Evolutionary conservation across 371 early-diverging fungal genomes (phyloP).

Genomic region (Saksenaea vasiformis): DNA sequence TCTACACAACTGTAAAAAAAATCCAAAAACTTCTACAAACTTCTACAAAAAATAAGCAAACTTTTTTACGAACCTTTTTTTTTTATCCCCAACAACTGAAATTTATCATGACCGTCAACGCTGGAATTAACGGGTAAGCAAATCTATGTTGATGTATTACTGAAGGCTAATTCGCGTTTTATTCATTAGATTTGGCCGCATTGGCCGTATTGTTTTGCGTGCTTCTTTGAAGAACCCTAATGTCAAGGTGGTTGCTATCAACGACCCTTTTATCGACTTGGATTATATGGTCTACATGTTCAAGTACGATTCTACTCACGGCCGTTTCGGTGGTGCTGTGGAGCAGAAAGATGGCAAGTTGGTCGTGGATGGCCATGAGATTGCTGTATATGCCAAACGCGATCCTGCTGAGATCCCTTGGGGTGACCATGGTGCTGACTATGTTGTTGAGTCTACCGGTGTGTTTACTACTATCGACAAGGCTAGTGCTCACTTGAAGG

Average conservation of each 20-base stretch:
- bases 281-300: conserved; percentile 97
- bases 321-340: conserved; percentile 84
- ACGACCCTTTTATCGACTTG: conserved; percentile 97
- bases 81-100: neutral
- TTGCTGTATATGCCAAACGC: conserved; percentile 35
- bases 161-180: neutral
- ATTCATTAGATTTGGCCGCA: conserved; percentile 87
- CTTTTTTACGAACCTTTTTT: neutral
- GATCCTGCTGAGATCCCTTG: conserved; percentile 89
- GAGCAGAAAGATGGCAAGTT: conserved; percentile 81
- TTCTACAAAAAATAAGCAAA: neutral
- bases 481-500: conserved; percentile 88
- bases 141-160: neutral
- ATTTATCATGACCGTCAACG: conserved; percentile 35
- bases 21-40: neutral
- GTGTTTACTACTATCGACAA: conserved; percentile 95
- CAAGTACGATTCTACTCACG: conserved; percentile 99
- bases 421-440: conserved; percentile 88
- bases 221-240: conserved; percentile 78
- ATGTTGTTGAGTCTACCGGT: conserved; percentile 99
- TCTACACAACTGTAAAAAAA: no score
- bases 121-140: conserved; percentile 48
- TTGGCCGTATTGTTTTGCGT: conserved; percentile 98
- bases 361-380: conserved; percentile 67
- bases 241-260: conserved; percentile 93